A percentile compares a stretch with the other conserved stretches of the same genome.
phyloP scores from a whole-genome alignment of 2,329 filamentous ascomycete species.

The Phialemonium atrogriseum region DNA sequence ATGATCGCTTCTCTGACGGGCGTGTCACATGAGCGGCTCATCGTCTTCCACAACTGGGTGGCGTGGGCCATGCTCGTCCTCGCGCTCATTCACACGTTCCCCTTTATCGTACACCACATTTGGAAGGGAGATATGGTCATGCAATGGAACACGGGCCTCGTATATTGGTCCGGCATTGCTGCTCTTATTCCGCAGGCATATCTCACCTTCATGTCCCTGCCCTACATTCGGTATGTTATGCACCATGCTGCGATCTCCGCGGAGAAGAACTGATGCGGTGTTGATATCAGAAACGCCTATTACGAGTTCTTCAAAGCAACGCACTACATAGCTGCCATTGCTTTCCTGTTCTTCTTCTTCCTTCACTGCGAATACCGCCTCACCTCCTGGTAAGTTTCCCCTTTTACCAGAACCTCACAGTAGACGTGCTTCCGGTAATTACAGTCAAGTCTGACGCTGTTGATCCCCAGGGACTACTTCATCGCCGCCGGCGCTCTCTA shows the following conservation, averaged over 20 bases:
- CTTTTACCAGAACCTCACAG: neutral
- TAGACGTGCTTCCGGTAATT: no score
- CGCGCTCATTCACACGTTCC: slow-evolving; percentile 50
- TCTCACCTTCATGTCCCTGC: slow-evolving; percentile 45
- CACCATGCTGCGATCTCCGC: neutral
- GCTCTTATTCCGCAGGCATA: slow-evolving; percentile 44
- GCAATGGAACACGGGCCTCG: slow-evolving; percentile 33
- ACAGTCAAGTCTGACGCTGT: no score
- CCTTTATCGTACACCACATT: slow-evolving; percentile 46
- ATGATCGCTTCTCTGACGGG: slow-evolving; percentile 45
- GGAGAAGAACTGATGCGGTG: neutral
- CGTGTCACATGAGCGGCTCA: slow-evolving; percentile 47
- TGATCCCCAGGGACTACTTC: slow-evolving; percentile 46
- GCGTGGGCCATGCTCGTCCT: slow-evolving; percentile 48
- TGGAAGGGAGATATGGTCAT: slow-evolving; percentile 37
- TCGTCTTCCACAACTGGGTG: slow-evolving; percentile 46
- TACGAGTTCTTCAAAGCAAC: slow-evolving; percentile 56
- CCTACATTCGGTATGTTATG: slow-evolving; percentile 35
- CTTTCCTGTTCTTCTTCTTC: slow-evolving; percentile 53
- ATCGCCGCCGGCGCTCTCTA: slow-evolving; percentile 47
- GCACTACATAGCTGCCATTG: slow-evolving; percentile 40
- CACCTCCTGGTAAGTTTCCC: slow-evolving; percentile 36
- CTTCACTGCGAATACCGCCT: slow-evolving; percentile 49
- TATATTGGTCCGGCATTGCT: slow-evolving; percentile 48
- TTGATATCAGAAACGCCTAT: slow-evolving; percentile 32